phyloP scores from a whole-genome alignment of 2,329 filamentous ascomycete genomes.

The Talaromyces pinophilus region DNA sequence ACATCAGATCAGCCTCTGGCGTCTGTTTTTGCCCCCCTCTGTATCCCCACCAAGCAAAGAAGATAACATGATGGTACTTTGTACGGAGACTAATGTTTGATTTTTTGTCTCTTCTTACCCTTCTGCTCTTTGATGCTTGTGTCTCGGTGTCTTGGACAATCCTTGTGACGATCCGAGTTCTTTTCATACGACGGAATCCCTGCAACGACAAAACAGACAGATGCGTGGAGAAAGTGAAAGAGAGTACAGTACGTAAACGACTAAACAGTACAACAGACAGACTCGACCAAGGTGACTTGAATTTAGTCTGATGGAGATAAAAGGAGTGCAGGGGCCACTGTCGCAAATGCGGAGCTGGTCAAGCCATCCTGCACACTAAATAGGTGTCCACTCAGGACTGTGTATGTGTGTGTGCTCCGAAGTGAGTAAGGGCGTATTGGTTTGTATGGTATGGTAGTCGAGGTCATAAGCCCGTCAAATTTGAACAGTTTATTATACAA shows the following conservation, averaged over 20 bases:
- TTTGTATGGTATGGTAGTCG: neutral
- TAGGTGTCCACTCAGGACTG: neutral
- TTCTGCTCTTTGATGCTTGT: neutral
- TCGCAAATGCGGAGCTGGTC: slow-evolving; percentile 19
- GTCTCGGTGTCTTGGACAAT: neutral
- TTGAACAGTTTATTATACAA: neutral
- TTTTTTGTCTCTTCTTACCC: neutral
- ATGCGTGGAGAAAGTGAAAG: neutral
- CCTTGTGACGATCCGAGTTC: neutral
- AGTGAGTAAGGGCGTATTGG: neutral
- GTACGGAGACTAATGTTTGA: neutral
- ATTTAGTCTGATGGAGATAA: slow-evolving; percentile 6
- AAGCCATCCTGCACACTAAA: slow-evolving; percentile 18
- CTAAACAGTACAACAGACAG: neutral
- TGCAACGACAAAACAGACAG: neutral
- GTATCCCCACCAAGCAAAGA: neutral
- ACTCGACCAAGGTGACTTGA: neutral
- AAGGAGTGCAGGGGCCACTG: slow-evolving; percentile 16
- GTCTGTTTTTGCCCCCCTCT: slow-evolving; percentile 12
- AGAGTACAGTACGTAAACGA: neutral
- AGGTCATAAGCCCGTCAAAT: neutral
- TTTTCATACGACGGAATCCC: neutral
- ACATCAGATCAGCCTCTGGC: slow-evolving; percentile 11
- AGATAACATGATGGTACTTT: neutral
- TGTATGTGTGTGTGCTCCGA: neutral